Conservation (phyloP, 2,329 filamentous ascomycete species). For the Fonsecaea nubica region DNA sequence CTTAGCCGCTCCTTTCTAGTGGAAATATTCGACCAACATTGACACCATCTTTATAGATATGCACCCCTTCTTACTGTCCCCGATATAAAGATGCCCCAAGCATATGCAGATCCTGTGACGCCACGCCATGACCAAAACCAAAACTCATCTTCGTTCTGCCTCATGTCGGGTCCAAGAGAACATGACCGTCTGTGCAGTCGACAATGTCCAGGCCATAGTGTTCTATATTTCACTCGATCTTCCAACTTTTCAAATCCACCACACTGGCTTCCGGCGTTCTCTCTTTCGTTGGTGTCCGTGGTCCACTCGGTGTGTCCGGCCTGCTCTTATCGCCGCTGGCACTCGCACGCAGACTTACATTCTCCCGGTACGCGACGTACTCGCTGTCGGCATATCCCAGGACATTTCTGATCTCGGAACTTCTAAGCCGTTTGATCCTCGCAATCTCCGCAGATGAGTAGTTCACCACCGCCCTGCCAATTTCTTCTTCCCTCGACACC, state of each 20-base stretch:
- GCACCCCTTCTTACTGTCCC: not conserved
- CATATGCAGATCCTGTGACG: not conserved
- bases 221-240: slow-evolving; percentile 7
- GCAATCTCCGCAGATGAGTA: slow-evolving; percentile 86
- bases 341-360: slow-evolving; percentile 69
- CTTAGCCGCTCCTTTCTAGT: not conserved
- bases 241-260: slow-evolving; percentile 28
- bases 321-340: slow-evolving; percentile 29
- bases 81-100: not conserved
- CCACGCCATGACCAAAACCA: not conserved
- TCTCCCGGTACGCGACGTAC: slow-evolving; percentile 87
- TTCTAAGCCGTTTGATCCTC: slow-evolving; percentile 83
- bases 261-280: slow-evolving; percentile 36
- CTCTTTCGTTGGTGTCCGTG: slow-evolving; percentile 28
- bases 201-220: slow-evolving; percentile 1
- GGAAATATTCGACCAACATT: not conserved
- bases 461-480: slow-evolving; percentile 89
- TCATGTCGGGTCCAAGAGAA: not conserved
- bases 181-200: not conserved
- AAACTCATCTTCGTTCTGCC: not conserved
- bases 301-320: slow-evolving; percentile 36
- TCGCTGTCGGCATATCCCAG: slow-evolving; percentile 94
- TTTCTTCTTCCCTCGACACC: slow-evolving; percentile 64
- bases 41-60: not conserved
- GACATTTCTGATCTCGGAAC: slow-evolving; percentile 77